Percentiles rank a stretch among this genome's conserved stretches.
These are phyloP conservation scores for Colletotrichum lini DNA, from an alignment of 2,329 filamentous ascomycete species.

Conservation along the genomic window DNA sequence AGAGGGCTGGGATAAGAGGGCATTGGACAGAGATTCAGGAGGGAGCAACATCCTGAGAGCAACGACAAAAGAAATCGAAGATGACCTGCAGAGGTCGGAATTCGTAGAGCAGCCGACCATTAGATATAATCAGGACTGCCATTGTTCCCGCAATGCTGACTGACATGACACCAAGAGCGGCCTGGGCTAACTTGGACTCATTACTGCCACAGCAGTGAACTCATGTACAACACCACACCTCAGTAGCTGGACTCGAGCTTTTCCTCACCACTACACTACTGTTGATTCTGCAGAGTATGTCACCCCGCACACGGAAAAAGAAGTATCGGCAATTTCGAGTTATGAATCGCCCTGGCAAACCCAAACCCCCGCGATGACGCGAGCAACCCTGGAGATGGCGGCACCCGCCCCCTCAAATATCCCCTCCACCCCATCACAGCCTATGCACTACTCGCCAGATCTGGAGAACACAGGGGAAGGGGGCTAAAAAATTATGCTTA, in stretches of 20 bases:
- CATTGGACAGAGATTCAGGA: not conserved
- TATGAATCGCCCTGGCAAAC: not conserved
- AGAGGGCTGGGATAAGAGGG: not conserved
- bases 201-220: no score
- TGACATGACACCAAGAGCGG: no score
- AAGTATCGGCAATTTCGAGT: not conserved
- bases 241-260: no score
- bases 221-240: no score
- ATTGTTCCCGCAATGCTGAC: no score
- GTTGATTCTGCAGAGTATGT: no score
- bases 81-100: not conserved
- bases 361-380: constrained; percentile 20
- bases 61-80: not conserved
- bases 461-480: not conserved
- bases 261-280: no score
- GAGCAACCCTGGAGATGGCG: constrained; percentile 19
- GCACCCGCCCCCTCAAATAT: not conserved
- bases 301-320: not conserved
- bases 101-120: no score
- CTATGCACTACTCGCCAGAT: not conserved
- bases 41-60: not conserved
- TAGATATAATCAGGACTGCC: no score
- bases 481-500: constrained; percentile 3
- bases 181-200: no score
- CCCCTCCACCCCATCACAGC: not conserved